phyloP scores from a whole-genome alignment of 1,139 yeast genomes.

The Zygoascus sp. region DNA sequence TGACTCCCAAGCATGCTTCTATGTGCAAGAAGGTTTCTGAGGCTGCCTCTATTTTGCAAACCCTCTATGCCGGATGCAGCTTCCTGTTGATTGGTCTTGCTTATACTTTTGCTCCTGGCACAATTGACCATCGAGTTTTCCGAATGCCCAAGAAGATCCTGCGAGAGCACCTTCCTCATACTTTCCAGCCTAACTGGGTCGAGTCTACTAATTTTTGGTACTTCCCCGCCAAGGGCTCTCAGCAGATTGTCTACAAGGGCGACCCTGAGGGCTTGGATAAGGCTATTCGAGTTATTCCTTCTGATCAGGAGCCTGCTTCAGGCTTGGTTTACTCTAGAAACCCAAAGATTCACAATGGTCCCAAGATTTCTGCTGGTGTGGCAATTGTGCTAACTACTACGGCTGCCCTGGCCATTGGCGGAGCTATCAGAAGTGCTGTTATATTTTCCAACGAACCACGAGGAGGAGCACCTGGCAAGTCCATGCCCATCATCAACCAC shows the following conservation, averaged over 20 bases:
- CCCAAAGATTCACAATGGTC: conserved; percentile 39
- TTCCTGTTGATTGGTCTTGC: conserved; percentile 48
- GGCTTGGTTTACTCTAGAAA: conserved; percentile 34
- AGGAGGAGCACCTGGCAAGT: conserved; percentile 26
- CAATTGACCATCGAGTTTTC: conserved; percentile 48
- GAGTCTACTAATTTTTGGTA: conserved; percentile 48
- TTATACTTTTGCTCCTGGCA: conserved; percentile 53
- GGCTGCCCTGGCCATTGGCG: conserved; percentile 49
- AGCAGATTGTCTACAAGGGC: conserved; percentile 33
- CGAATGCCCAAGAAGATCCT: conserved; percentile 23
- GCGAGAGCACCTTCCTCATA: conserved; percentile 33
- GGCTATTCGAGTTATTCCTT: conserved; percentile 42
- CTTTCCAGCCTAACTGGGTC: conserved; percentile 80
- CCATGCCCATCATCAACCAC: conserved; percentile 41
- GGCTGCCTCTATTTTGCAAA: conserved; percentile 54
- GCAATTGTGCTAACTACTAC: conserved; percentile 49
- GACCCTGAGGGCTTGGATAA: conserved; percentile 43
- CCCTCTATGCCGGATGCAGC: conserved; percentile 55
- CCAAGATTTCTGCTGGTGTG: conserved; percentile 39
- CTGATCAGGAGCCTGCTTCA: conserved; percentile 38
- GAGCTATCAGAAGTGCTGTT: conserved; percentile 54
- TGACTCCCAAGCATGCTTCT: conserved; percentile 43
- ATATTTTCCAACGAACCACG: conserved; percentile 37
- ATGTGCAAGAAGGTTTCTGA: conserved; percentile 55
- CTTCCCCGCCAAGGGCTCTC: conserved; percentile 28